Base-by-base conservation (phyloP, 116 monocot species). In the Papilionanthe hybrid region DNA sequence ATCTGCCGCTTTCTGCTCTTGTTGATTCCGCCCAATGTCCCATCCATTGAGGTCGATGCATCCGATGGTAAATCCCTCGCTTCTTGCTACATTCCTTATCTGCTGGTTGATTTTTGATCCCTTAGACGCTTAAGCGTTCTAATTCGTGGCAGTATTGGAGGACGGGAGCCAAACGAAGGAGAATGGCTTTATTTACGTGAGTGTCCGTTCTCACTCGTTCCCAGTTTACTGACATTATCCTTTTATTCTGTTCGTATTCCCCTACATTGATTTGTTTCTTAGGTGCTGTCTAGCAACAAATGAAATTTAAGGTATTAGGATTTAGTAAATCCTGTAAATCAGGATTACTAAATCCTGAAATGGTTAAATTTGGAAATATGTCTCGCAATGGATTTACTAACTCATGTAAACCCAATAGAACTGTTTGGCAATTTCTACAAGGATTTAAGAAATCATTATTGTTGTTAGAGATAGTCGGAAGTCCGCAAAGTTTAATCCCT, bases 1-100 rank as follows among this genome's bases (percentile, higher is more conserved):
- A 47, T 94, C 79, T 92, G 94, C 84, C 91, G 88, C 63, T 83
- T 94, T 57, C 78, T 98, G 27, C 86, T 98, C 71, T 89, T 94
- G 87, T 94, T 98, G 83, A 94, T 98, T 77, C 98, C 98, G 0
- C 98, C 91, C 27, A 98, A 89, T 49, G 93, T 98, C 53, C 93
- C 98, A 57, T 93, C 98, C 65, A 93, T 98, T 86, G 98, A 98
- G 23, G 98, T 98, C 48, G 98, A 98, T 80, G 87, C 94, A n/a
- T 98, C 98, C 75, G 98, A 98, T 71, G 92, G 98, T 98, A 86
- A 55, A 66, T 0, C 2, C 23, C 76, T 71, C 25, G 22, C 23
- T 65, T 53, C n/a, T 17, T 17, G 27, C 8, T 78, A 74, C 2
- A 19, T 76, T 58, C 37, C 23, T 44, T 45, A 37, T 47, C 17